Percentiles rank a stretch among this genome's conserved stretches.
phyloP scores from a whole-genome alignment of 129 eudicot genomes.

The Arctium lappa region DNA sequence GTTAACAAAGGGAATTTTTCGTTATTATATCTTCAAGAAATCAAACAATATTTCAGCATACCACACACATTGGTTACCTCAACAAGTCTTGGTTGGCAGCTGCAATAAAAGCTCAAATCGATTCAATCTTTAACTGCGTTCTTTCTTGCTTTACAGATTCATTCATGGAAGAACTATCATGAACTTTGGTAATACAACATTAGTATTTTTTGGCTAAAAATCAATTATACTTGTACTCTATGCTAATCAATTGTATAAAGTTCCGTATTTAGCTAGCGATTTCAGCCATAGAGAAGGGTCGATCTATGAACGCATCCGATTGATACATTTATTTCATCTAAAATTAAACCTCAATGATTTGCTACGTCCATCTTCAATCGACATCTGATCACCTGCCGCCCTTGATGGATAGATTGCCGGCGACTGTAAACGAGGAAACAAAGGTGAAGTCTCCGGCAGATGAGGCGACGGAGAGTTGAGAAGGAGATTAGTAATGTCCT shows the following conservation, averaged over 20 bases:
- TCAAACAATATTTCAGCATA: no score
- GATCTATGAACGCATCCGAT: not conserved
- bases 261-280: not conserved
- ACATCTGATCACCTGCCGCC: not conserved
- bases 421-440: not conserved
- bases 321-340: not conserved
- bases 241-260: not conserved
- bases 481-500: slow-evolving; percentile 12
- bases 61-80: no score
- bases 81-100: no score
- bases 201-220: no score
- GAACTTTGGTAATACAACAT: no score
- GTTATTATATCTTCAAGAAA: no score
- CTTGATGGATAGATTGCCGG: not conserved
- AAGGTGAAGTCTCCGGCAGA: not conserved
- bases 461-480: not conserved
- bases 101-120: no score
- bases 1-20: no score
- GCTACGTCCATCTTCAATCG: not conserved
- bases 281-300: not conserved
- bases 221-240: not conserved
- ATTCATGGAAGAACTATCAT: no score
- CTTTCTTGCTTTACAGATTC: no score
- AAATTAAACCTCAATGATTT: slow-evolving; percentile 17
- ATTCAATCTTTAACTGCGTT: no score